Conservation (phyloP, 371 early-diverging fungal genomes). For the Actinomucor elegans region DNA sequence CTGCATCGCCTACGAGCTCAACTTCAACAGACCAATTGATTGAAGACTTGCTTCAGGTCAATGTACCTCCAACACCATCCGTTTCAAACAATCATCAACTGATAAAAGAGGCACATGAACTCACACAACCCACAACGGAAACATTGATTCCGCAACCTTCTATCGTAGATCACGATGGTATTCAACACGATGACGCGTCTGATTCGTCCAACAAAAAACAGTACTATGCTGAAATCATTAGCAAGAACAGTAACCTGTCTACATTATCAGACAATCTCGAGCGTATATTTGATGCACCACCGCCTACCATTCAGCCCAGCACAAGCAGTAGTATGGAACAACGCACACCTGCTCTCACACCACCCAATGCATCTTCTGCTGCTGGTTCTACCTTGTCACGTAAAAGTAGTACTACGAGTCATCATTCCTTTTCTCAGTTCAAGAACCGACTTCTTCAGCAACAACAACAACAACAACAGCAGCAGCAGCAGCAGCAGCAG, state of each 20-base stretch:
- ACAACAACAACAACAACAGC: not conserved
- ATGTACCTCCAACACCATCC: no score
- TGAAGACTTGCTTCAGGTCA: no score
- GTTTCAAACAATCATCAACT: no score
- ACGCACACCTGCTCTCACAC: constrained; percentile 3
- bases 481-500: not conserved
- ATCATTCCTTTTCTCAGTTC: not conserved
- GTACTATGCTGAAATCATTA: not conserved
- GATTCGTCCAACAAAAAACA: not conserved
- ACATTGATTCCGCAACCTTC: not conserved
- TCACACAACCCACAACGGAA: no score
- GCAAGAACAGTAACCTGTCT: not conserved
- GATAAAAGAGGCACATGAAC: no score
- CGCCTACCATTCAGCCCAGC: not conserved
- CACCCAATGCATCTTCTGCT: constrained; percentile 7
- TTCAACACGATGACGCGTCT: not conserved
- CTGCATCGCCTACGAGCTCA: no score
- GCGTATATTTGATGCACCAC: constrained; percentile 2
- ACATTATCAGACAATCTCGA: constrained; percentile 2
- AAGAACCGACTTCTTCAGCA: not conserved
- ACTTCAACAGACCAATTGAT: no score
- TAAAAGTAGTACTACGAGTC: constrained; percentile 2
- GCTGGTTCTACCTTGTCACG: constrained; percentile 5
- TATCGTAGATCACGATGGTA: not conserved
- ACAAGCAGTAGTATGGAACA: not conserved